These are phyloP conservation scores for Pistacia atlantica DNA, from an alignment of 345 rosid genomes.

Conservation along the genomic window DNA sequence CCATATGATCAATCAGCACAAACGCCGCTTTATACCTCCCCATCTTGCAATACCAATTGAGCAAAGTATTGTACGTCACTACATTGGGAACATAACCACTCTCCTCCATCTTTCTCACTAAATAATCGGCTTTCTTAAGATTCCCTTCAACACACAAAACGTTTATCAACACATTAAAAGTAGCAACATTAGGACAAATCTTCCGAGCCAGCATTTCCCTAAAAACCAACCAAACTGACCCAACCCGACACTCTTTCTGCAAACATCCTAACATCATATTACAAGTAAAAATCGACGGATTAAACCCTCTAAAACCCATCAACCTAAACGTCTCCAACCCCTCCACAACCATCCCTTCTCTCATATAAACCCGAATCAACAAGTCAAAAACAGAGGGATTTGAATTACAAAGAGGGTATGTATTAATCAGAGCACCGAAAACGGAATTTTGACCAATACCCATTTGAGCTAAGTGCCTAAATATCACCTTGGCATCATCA, in stretches of 20 bases:
- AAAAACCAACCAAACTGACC: constrained; percentile 68
- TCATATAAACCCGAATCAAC: constrained; percentile 67
- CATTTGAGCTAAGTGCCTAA: constrained; percentile 60
- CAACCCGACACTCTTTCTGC: constrained; percentile 49
- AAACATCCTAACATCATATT: constrained; percentile 60
- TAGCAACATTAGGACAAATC: constrained; percentile 78
- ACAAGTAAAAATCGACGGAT: constrained; percentile 71
- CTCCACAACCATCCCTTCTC: constrained; percentile 55
- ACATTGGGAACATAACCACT: constrained; percentile 68
- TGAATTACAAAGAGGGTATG: constrained; percentile 81
- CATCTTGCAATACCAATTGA: constrained; percentile 79
- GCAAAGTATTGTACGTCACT: constrained; percentile 79
- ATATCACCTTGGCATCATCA: constrained; percentile 55
- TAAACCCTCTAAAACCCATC: constrained; percentile 69
- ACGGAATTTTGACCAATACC: constrained; percentile 52
- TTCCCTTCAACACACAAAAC: constrained; percentile 67
- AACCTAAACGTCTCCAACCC: constrained; percentile 56
- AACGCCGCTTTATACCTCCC: constrained; percentile 63
- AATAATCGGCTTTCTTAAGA: constrained; percentile 62
- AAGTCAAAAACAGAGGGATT: constrained; percentile 87
- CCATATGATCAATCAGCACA: constrained; percentile 72
- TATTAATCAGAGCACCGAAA: constrained; percentile 68
- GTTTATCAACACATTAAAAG: constrained; percentile 84
- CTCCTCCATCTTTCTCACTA: constrained; percentile 81
- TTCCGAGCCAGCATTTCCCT: constrained; percentile 65